phyloP scores from a whole-genome alignment of 2,329 filamentous ascomycete genomes.

The Xylariaceae sp. region DNA sequence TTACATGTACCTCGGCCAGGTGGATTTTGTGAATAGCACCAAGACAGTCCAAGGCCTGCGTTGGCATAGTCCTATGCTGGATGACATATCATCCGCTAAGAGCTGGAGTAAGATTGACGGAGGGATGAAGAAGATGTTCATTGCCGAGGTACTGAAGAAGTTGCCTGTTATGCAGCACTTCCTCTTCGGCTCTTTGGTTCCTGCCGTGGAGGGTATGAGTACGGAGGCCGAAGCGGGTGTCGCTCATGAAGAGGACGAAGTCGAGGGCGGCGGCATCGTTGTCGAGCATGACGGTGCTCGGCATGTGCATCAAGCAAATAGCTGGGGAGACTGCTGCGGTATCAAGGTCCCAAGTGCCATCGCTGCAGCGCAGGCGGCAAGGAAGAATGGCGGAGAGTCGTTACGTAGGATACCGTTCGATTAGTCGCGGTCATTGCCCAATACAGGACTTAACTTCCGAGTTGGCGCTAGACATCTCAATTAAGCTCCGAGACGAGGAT shows the following conservation, averaged over 20 bases:
- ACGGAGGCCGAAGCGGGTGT: constrained; percentile 50
- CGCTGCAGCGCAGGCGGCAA: constrained; percentile 84
- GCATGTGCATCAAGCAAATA: constrained; percentile 66
- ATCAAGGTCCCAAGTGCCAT: constrained; percentile 95
- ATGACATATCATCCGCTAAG: constrained; percentile 89
- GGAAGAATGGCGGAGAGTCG: constrained; percentile 61
- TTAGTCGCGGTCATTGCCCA: constrained; percentile 33
- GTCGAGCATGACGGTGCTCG: constrained; percentile 60
- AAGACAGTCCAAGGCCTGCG: constrained; percentile 92
- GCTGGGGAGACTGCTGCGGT: constrained; percentile 95
- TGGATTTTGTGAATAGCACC: constrained; percentile 89
- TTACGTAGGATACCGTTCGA: constrained; percentile 79
- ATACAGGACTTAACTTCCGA: too few species aligned
- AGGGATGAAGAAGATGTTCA: constrained; percentile 96
- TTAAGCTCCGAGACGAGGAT: too few species aligned
- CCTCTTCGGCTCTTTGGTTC: constrained; percentile 80
- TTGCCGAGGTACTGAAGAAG: constrained; percentile 87
- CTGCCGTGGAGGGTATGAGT: constrained; percentile 78
- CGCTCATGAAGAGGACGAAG: constrained; percentile 43
- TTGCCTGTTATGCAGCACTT: constrained; percentile 99
- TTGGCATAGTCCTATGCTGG: constrained; percentile 98
- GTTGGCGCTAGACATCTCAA: too few species aligned
- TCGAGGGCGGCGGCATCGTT: constrained; percentile 55
- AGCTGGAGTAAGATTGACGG: constrained; percentile 89
- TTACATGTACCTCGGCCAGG: constrained; percentile 88